Percentiles rank a stretch among this genome's conserved stretches.
These are phyloP conservation scores for Pythium angustatum DNA, from an alignment of 352 stramenopile genomes.

Conservation along the genomic window DNA sequence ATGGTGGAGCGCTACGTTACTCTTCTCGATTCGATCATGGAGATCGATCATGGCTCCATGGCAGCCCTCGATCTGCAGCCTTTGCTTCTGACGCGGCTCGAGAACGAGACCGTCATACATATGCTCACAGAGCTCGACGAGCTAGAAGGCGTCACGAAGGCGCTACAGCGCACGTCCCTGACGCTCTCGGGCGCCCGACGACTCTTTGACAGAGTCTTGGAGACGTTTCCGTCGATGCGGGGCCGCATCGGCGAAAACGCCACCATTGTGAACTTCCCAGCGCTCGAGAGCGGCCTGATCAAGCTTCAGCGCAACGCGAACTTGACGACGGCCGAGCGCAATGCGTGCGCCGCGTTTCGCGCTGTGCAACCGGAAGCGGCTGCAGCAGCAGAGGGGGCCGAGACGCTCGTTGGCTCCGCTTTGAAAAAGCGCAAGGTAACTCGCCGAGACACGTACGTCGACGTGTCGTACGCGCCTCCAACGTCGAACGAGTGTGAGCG, in stretches of 20 bases:
- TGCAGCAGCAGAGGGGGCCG: neutral
- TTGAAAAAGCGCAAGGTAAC: neutral
- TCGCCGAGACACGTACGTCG: neutral
- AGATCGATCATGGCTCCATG: no score
- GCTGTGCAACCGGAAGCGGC: neutral
- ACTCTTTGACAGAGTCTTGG: neutral
- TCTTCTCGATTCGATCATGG: no score
- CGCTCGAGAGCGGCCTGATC: neutral
- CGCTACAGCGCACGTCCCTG: neutral
- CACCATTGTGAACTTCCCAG: neutral
- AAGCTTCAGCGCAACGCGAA: neutral
- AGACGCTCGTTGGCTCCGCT: neutral
- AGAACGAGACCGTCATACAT: no score
- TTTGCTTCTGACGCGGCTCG: no score
- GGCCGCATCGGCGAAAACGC: neutral
- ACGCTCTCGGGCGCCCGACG: neutral
- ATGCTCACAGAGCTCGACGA: neutral
- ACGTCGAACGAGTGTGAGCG: neutral
- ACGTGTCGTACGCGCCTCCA: neutral
- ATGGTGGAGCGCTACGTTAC: slow-evolving; percentile 13
- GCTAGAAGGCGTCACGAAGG: neutral
- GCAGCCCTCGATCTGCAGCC: no score
- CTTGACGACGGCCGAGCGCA: neutral
- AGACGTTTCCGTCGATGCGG: neutral
- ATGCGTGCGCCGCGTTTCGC: neutral